Evolutionary conservation across 2,329 filamentous ascomycete genomes (phyloP).

Genomic region (Nemania sp.): DNA sequence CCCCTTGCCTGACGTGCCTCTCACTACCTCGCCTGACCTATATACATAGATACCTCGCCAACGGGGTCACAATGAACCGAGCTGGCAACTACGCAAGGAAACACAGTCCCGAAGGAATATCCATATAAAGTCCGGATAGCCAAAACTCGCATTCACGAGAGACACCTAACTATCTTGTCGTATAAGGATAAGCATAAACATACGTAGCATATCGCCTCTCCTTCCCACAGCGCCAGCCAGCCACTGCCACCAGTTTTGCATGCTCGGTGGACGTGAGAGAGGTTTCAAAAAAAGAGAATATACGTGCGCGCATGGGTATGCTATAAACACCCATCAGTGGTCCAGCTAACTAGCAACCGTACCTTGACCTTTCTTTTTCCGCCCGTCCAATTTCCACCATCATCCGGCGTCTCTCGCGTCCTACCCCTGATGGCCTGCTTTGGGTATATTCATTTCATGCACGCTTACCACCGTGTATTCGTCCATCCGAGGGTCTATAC

Average conservation of each 20-base stretch:
- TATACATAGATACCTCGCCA: no score
- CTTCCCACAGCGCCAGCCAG: background rate
- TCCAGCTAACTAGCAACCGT: slow-evolving; percentile 6
- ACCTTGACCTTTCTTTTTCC: background rate
- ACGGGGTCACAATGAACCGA: background rate
- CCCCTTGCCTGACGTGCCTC: no score
- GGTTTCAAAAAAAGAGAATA: slow-evolving; percentile 5
- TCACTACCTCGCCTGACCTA: no score
- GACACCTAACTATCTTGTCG: slow-evolving; percentile 9
- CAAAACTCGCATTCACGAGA: slow-evolving; percentile 19
- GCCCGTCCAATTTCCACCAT: background rate
- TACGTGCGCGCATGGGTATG: slow-evolving; percentile 7
- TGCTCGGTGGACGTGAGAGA: slow-evolving; percentile 4
- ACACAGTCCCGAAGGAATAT: background rate
- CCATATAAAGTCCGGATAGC: background rate
- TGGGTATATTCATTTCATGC: slow-evolving; percentile 1
- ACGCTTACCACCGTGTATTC: slow-evolving; percentile 3
- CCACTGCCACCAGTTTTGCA: slow-evolving; percentile 1
- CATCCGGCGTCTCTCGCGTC: background rate
- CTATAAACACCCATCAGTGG: slow-evolving; percentile 11
- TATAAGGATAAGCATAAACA: slow-evolving; percentile 6
- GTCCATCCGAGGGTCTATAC: slow-evolving; percentile 12
- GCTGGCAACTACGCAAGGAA: background rate
- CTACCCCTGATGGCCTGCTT: background rate
- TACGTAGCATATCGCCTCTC: background rate